Base-by-base conservation (phyloP, 2,329 filamentous ascomycete species). In the Lasiodiplodia sp. region DNA sequence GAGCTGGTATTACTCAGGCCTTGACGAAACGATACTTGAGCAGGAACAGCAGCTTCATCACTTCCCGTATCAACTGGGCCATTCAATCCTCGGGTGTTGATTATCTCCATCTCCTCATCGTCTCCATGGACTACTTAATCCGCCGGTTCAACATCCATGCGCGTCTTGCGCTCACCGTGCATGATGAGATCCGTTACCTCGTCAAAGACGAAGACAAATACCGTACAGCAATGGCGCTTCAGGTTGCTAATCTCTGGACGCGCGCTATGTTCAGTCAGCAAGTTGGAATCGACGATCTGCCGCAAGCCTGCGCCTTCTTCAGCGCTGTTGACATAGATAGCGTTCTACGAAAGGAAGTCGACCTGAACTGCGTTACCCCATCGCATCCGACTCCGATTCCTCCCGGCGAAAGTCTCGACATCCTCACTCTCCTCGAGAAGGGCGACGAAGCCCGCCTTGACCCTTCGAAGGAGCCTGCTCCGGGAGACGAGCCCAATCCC, bases 81-180 rank as follows among this genome's bases (percentile, higher is more conserved):
- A 98, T 99, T 73, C 96, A 99, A 76, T 97, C 94, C 0, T 97
- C 93, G 0, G 96, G 96, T 5, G 95, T 98, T 4, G 96, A 99
- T 79, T 99, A 99, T 79, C 87, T 99, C 2, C 96, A 99, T 76
- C 88, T 99, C 4, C 87, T 99, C 21, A 93, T 99, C 71, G 88
- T 98, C 2, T 87, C 90, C 16, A 99, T 99, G 96, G 94, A 98
- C 77, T 97, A 97, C 76, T 86, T 99, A 3, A 90, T 91, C 66
- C 88, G 93, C 2, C 91, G 91, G 5, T 99, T 92, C 83, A 94
- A 92, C 74, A 88, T 99, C 70, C 81, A 92, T 66, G 94, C 94
- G 4, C 92, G 96, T 1, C 84, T 99, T 1, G 89, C 95, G 18
- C 93, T 99, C 70, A 98, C 95, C 0, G 96, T 99, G 0, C 96